A percentile compares a stretch with the other conserved stretches of the same genome.
These are phyloP conservation scores for Scheffersomyces titani DNA, from an alignment of 1,139 yeast genomes.

Conservation along the genomic window DNA sequence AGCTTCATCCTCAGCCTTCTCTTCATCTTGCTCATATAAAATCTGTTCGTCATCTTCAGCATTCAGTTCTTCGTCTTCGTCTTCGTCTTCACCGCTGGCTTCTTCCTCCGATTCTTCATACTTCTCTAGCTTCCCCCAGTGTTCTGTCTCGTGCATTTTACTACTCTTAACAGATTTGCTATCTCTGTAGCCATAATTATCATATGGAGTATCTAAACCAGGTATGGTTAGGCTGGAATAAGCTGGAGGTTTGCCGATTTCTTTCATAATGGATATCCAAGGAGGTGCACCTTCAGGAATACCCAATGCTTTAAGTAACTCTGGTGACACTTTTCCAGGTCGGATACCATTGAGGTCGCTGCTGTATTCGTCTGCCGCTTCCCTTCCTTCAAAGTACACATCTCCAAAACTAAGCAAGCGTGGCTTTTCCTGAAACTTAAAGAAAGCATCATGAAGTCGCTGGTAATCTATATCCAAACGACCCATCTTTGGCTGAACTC, in stretches of 20 bases:
- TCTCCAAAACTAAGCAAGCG: conserved; percentile 71
- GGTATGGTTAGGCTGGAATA: conserved; percentile 68
- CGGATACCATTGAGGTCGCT: conserved; percentile 40
- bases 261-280: conserved; percentile 75
- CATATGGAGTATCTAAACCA: conserved; percentile 46
- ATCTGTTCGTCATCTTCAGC: conserved; percentile 5
- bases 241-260: conserved; percentile 83
- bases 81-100: conserved; percentile 33
- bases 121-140: conserved; percentile 45
- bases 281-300: conserved; percentile 73
- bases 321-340: conserved; percentile 70
- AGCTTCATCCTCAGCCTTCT: conserved; percentile 7
- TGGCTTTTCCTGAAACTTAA: conserved; percentile 78
- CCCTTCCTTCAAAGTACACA: conserved; percentile 77
- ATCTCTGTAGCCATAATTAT: conserved; percentile 37
- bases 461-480: conserved; percentile 83
- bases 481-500: conserved; percentile 91
- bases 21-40: conserved; percentile 2
- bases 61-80: conserved; percentile 17
- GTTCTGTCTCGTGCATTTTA: conserved; percentile 23
- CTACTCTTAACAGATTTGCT: conserved; percentile 28
- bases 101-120: conserved; percentile 38
- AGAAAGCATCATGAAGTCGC: conserved; percentile 83
- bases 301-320: conserved; percentile 68
- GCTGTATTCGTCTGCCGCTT: conserved; percentile 46